Evolutionary conservation across 169 alveolate genomes (phyloP), one percentile per base, ranked within the genome.

Genomic region (Plasmodium adleri): DNA sequence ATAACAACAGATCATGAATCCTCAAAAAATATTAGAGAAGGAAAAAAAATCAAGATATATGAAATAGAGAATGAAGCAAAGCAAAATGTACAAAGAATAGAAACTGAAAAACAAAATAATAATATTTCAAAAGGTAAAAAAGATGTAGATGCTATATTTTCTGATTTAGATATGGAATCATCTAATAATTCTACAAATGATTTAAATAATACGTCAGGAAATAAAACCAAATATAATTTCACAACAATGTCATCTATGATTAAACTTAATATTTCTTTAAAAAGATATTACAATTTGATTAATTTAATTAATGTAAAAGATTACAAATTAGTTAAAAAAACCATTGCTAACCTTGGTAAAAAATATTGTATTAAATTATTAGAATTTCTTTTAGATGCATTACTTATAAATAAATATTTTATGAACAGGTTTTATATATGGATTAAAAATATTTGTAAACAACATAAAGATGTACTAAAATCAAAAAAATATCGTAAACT

Each of bases 391-490:
- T 80, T 68, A 63, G 45, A 54, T 8, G 13, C 43, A 17, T 15
- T 80, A 56, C 17, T 32, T 5, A 28, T 20, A 60, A 70, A 58
- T 32, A 50, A 39, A 32, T 50, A 54, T 54, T 32, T 54, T 58
- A 24, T 68, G 12, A 17, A 12, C 4, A 32, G 47, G 7, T 56
- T 56, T 68, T 32, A 60, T 67, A 28, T 22, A 10, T 80, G 90
- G 90, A 80, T 80, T 68, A 80, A 67, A 80, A 32, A 50, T 54
- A 80, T 80, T 68, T 80, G 63, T 17, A 70, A 66, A 66, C 62
- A 54, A 60, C 43, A 80, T 80, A 62, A 70, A 43, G 72, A 54
- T 10, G 15, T 75, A 32, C 73, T 80, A 7, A 66, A 67, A 60
- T 62, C 54, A 6, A 80, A 9, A 62, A 80, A 66, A 60, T 5